Evolutionary conservation across 768 basidiomycete species (phyloP).

Genomic region (Podaxis sp.): DNA sequence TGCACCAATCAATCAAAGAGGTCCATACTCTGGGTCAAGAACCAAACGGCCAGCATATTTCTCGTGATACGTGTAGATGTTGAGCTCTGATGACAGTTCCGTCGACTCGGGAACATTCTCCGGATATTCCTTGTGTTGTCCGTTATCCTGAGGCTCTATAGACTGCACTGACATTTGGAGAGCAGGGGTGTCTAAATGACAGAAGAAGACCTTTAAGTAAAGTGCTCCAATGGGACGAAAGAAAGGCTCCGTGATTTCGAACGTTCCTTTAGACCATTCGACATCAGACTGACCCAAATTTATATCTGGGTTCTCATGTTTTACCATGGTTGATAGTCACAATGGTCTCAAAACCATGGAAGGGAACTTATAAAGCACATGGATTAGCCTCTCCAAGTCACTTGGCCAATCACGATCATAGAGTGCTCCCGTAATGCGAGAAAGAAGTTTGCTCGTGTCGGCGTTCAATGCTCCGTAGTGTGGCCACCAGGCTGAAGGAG

Average conservation of each 20-base stretch:
- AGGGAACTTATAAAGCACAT: background rate
- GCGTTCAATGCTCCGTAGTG: background rate
- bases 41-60: conserved; percentile 56
- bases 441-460: background rate
- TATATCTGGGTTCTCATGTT: background rate
- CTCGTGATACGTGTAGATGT: conserved; percentile 49
- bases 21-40: conserved; percentile 56
- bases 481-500: background rate
- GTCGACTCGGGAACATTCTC: too few relatives aligned
- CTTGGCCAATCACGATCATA: background rate
- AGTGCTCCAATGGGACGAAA: background rate
- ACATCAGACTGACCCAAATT: background rate
- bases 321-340: background rate
- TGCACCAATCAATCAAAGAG: background rate
- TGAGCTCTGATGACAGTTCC: conserved; percentile 21
- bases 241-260: background rate
- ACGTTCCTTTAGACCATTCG: background rate
- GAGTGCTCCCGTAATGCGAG: background rate
- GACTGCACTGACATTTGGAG: too few relatives aligned
- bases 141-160: too few relatives aligned
- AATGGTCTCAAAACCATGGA: background rate
- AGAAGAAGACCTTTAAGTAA: background rate
- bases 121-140: too few relatives aligned
- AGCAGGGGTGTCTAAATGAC: background rate
- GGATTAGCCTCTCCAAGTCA: background rate